phyloP scores from a whole-genome alignment of 768 basidiomycete genomes.

The Russula dissimulans region DNA sequence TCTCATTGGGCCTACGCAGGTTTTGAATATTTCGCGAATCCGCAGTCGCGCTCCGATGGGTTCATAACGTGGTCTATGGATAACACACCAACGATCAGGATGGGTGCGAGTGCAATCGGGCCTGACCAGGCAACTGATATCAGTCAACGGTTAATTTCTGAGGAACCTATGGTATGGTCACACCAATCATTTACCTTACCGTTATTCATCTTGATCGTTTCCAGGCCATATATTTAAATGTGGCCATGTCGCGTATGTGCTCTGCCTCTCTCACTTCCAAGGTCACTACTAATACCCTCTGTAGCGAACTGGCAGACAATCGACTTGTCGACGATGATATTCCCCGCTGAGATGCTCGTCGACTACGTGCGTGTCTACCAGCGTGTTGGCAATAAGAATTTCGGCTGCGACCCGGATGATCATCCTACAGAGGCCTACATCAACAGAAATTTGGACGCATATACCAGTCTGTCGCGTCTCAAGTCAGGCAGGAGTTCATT shows the following conservation, averaged over 20 bases:
- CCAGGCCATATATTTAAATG: constrained; percentile 46
- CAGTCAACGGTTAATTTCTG: constrained; percentile 47
- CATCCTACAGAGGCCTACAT: constrained; percentile 64
- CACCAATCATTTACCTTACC: neutral
- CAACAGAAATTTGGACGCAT: constrained; percentile 43
- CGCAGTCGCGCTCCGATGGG: constrained; percentile 41
- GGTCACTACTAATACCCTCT: neutral
- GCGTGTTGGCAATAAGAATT: constrained; percentile 42
- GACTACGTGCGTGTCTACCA: constrained; percentile 85
- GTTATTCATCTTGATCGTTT: neutral
- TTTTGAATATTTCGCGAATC: constrained; percentile 70
- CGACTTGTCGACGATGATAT: constrained; percentile 46
- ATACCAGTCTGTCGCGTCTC: constrained; percentile 39
- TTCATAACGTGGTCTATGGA: constrained; percentile 72
- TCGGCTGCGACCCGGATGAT: constrained; percentile 57
- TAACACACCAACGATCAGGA: constrained; percentile 38
- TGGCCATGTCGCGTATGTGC: constrained; percentile 47
- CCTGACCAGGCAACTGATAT: constrained; percentile 37
- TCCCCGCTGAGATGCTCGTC: constrained; percentile 61
- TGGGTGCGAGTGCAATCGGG: constrained; percentile 49
- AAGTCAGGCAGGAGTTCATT: constrained; percentile 1
- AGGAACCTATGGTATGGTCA: constrained; percentile 40
- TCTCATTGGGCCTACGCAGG: constrained; percentile 29
- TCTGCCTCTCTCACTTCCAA: neutral
- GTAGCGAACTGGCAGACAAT: constrained; percentile 59